phyloP scores from a whole-genome alignment of 805 yeast species.

The Metschnikowia sp. region DNA sequence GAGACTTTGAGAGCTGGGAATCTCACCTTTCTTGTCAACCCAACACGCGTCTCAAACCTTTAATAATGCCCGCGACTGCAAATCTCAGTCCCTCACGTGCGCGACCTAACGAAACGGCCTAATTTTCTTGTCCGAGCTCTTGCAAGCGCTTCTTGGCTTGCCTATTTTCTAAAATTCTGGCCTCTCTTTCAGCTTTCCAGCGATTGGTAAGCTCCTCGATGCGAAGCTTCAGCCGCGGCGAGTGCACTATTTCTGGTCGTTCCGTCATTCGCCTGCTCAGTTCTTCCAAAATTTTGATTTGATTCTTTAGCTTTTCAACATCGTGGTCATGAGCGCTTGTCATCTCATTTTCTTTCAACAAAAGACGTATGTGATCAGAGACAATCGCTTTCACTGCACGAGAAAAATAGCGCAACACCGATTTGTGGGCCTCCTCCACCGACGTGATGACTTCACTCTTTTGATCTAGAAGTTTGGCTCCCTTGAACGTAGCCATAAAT shows the following conservation, averaged over 20 bases:
- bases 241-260: conserved; percentile 15
- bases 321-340: conserved; percentile 8
- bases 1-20: no score
- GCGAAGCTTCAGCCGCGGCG: conserved; percentile 45
- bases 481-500: conserved; percentile 28
- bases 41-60: conserved; percentile 1
- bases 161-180: conserved; percentile 56
- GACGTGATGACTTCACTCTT: neutral
- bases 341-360: conserved; percentile 33
- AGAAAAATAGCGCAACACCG: conserved; percentile 53
- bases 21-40: neutral
- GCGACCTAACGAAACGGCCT: neutral
- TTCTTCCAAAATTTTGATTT: conserved; percentile 16
- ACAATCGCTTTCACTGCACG: conserved; percentile 59
- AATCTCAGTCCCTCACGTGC: neutral
- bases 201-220: conserved; percentile 59
- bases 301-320: conserved; percentile 21
- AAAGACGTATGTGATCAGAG: conserved; percentile 47
- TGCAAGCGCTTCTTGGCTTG: conserved; percentile 51
- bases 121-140: conserved; percentile 30
- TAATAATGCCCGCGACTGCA: neutral
- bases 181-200: conserved; percentile 71
- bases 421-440: conserved; percentile 36
- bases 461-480: conserved; percentile 8
- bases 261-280: conserved; percentile 29